A percentile compares a stretch with the other conserved stretches of the same genome.
These are phyloP conservation scores for Microdochium trichocladiopsis DNA, from an alignment of 2,329 filamentous ascomycete genomes.

Conservation along the genomic window DNA sequence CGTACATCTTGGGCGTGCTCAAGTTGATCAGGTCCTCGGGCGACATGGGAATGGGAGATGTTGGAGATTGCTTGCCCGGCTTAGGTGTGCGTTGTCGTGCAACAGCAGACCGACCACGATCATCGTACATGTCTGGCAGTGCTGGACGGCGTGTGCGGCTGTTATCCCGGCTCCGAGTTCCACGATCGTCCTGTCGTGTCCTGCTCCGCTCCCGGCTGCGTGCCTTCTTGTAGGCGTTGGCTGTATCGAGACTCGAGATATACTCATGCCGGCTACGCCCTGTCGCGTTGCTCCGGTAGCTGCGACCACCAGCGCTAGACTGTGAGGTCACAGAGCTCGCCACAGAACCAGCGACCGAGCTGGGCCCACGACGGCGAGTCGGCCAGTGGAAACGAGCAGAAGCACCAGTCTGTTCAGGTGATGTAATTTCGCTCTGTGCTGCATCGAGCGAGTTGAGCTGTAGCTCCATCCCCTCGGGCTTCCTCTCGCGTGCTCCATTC, in stretches of 20 bases:
- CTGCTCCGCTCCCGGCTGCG: slow-evolving; percentile 48
- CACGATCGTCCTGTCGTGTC: slow-evolving; percentile 33
- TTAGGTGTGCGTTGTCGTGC: slow-evolving; percentile 58
- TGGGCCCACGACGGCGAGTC: slow-evolving; percentile 42
- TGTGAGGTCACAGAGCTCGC: slow-evolving; percentile 50
- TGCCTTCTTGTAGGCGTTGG: slow-evolving; percentile 53
- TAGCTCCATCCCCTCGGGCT: slow-evolving; percentile 62
- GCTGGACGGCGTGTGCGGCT: slow-evolving; percentile 34
- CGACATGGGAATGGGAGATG: slow-evolving; percentile 90
- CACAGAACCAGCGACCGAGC: slow-evolving; percentile 49
- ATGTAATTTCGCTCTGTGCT: slow-evolving; percentile 42
- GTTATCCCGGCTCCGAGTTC: slow-evolving; percentile 32
- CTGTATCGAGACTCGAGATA: slow-evolving; percentile 77
- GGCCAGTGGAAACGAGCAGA: slow-evolving; percentile 50
- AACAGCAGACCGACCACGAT: slow-evolving; percentile 56
- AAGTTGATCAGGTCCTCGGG: slow-evolving; percentile 72
- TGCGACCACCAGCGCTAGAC: slow-evolving; percentile 41
- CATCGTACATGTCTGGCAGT: slow-evolving; percentile 51
- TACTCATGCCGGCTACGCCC: slow-evolving; percentile 73
- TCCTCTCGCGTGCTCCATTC: slow-evolving; percentile 70
- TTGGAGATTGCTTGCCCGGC: slow-evolving; percentile 78
- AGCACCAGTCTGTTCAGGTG: slow-evolving; percentile 48
- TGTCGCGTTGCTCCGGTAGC: slow-evolving; percentile 40
- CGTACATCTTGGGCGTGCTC: slow-evolving; percentile 34
- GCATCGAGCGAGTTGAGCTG: slow-evolving; percentile 54